phyloP scores from a whole-genome alignment of 2,329 filamentous ascomycete genomes.

The Neophaeococcomyces aloes region DNA sequence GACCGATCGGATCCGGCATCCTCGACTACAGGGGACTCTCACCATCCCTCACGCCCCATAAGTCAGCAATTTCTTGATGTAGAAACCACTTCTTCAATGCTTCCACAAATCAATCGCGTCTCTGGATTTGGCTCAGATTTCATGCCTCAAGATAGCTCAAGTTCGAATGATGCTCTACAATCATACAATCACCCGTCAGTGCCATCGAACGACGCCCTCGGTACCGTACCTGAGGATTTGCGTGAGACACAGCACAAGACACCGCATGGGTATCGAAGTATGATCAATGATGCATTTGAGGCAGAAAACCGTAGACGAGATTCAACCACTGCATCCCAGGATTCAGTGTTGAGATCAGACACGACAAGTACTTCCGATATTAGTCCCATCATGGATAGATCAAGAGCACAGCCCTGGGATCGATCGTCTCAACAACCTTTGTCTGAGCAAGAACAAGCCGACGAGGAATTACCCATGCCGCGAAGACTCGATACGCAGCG shows the following conservation, averaged over 20 bases:
- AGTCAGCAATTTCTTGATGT: conserved; percentile 12
- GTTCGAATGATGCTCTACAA: background rate
- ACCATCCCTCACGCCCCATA: background rate
- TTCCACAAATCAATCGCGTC: conserved; percentile 11
- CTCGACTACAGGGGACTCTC: background rate
- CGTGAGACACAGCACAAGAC: conserved; percentile 40
- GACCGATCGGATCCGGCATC: conserved; percentile 18
- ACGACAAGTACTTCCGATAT: conserved; percentile 53
- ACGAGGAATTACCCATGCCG: conserved; percentile 44
- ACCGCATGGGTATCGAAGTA: conserved; percentile 47
- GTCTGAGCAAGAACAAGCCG: background rate
- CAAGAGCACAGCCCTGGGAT: background rate
- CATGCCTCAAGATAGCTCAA: background rate
- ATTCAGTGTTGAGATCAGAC: conserved; percentile 47
- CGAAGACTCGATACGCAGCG: conserved; percentile 23
- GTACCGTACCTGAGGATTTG: background rate
- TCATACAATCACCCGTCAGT: background rate
- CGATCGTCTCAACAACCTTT: background rate
- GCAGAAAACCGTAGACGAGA: conserved; percentile 45
- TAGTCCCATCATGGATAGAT: conserved; percentile 41
- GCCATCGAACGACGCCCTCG: background rate
- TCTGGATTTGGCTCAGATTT: conserved; percentile 19
- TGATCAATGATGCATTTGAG: conserved; percentile 57
- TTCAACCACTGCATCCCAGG: conserved; percentile 40
- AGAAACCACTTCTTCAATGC: background rate